phyloP scores from a whole-genome alignment of 768 basidiomycete genomes.

The Rhodotorula toruloides region DNA sequence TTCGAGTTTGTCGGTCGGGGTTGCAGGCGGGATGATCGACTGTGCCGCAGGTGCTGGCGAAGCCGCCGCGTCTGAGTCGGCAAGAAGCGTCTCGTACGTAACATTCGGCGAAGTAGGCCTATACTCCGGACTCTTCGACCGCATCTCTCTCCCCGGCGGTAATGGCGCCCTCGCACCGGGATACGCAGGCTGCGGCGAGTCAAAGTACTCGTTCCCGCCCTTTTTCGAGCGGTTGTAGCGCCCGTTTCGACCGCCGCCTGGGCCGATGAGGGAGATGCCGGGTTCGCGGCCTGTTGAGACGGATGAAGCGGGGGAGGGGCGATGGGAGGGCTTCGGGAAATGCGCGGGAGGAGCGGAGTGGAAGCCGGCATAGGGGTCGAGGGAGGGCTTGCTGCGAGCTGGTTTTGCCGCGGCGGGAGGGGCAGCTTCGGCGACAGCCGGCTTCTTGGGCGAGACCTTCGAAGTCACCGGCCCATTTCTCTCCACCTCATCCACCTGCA shows the following conservation, averaged over 20 bases:
- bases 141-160: background rate
- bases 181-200: background rate
- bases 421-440: too few species aligned
- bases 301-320: background rate
- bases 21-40: too few species aligned
- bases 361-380: background rate
- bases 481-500: background rate
- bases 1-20: too few species aligned
- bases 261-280: constrained; percentile 14
- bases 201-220: too few species aligned
- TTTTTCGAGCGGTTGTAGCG: too few species aligned
- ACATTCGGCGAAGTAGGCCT: background rate
- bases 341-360: background rate
- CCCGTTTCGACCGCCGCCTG: background rate
- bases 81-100: too few species aligned
- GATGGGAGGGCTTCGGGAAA: background rate
- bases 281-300: constrained; percentile 21
- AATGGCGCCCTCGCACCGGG: too few species aligned
- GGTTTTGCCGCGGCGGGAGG: too few species aligned
- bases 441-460: too few species aligned
- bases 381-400: background rate
- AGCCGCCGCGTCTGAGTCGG: too few species aligned
- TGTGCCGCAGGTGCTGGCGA: too few species aligned
- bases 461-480: background rate
- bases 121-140: constrained; percentile 7